These are phyloP conservation scores for Pelagomonas calceolata DNA, from an alignment of 108 stramenopile species.

Conservation along the genomic window DNA sequence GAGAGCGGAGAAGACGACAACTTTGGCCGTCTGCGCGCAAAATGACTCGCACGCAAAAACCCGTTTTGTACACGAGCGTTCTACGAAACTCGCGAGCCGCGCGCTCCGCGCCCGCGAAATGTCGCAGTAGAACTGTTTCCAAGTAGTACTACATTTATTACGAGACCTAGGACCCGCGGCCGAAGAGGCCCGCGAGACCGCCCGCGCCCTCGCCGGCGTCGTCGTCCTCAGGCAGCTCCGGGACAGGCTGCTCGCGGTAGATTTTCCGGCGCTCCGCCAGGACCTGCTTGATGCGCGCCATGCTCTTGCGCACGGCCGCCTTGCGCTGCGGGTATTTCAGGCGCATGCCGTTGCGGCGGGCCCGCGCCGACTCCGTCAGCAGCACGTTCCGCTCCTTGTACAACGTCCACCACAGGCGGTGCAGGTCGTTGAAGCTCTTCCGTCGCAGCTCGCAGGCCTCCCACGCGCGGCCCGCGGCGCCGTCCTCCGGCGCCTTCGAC, in stretches of 20 bases:
- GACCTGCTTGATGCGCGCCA: constrained; percentile 16
- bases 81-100: no score
- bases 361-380: constrained; percentile 62
- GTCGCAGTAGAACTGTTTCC: no score
- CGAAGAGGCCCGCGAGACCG: no score
- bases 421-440: constrained; percentile 77
- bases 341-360: constrained; percentile 43
- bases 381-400: constrained; percentile 86
- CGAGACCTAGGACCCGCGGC: no score
- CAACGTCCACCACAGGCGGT: constrained; percentile 74
- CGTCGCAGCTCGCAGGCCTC: constrained; percentile 50
- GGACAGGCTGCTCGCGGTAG: constrained; percentile 2
- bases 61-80: no score
- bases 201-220: no score
- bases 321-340: background rate
- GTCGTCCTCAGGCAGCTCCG: no score
- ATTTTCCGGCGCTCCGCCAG: constrained; percentile 4
- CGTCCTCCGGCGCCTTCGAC: background rate
- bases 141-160: no score
- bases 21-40: no score
- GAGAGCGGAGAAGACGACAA: no score
- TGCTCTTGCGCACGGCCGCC: background rate
- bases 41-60: no score
- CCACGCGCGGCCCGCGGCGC: background rate
- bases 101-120: no score